A percentile compares a stretch with the other conserved stretches of the same genome.
These are phyloP conservation scores for Fusarium lateritium DNA, from an alignment of 2,329 filamentous ascomycete species.

Conservation along the genomic window DNA sequence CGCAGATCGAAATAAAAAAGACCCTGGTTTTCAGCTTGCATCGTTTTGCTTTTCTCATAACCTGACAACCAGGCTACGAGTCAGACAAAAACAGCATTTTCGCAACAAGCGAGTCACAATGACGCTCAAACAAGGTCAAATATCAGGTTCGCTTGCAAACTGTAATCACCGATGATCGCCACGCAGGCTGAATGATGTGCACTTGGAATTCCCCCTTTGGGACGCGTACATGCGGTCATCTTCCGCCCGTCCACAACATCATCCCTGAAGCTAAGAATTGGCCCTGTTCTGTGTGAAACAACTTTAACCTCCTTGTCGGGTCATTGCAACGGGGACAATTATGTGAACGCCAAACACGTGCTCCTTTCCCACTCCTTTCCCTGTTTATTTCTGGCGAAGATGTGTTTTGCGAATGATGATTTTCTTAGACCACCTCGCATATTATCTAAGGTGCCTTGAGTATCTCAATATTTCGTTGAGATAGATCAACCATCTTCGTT, in stretches of 20 bases:
- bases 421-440: too few species aligned
- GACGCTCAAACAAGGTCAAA: constrained; percentile 2
- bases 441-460: too few species aligned
- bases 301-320: constrained; percentile 27
- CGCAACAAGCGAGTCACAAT: not conserved
- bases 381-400: too few species aligned
- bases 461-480: too few species aligned
- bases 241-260: not conserved
- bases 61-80: not conserved
- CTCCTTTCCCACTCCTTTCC: too few species aligned
- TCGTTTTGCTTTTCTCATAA: not conserved
- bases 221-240: not conserved
- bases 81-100: too few species aligned
- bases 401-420: too few species aligned
- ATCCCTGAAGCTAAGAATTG: constrained; percentile 3
- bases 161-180: constrained; percentile 5
- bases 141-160: not conserved
- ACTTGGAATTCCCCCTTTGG: constrained; percentile 21
- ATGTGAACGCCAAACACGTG: too few species aligned
- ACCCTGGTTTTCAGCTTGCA: constrained; percentile 11
- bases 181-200: constrained; percentile 4
- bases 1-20: constrained; percentile 15
- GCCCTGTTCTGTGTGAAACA: constrained; percentile 14
- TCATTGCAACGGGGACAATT: not conserved
- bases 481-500: too few species aligned